Percentiles rank a stretch among this genome's conserved stretches.
Conservation (phyloP, 2,329 filamentous ascomycete species). For the Cadophora sp. region DNA sequence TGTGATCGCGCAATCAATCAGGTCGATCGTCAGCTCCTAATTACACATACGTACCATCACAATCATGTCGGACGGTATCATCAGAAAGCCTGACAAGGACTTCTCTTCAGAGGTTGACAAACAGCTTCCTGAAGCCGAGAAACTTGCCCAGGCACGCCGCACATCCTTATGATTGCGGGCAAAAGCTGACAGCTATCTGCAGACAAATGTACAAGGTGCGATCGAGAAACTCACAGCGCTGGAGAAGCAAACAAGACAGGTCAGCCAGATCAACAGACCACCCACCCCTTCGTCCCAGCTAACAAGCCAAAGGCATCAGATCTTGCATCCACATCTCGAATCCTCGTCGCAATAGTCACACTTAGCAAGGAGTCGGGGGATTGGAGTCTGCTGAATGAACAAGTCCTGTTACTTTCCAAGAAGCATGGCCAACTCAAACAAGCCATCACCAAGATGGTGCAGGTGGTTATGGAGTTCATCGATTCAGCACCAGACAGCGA, state of each 20-base stretch:
- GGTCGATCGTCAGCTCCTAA: neutral
- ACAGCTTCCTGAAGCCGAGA: slow-evolving; percentile 87
- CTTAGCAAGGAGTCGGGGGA: slow-evolving; percentile 92
- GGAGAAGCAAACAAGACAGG: slow-evolving; percentile 98
- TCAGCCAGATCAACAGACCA: slow-evolving; percentile 59
- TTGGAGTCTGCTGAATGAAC: slow-evolving; percentile 95
- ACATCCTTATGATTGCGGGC: neutral
- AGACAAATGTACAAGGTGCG: slow-evolving; percentile 82
- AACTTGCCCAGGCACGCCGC: slow-evolving; percentile 77
- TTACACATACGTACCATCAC: neutral
- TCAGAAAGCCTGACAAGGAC: slow-evolving; percentile 85
- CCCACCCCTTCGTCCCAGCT: slow-evolving; percentile 33
- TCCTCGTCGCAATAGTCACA: slow-evolving; percentile 87
- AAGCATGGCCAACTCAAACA: slow-evolving; percentile 99
- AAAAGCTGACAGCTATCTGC: slow-evolving; percentile 35
- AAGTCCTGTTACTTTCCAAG: slow-evolving; percentile 94
- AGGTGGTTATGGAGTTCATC: slow-evolving; percentile 91
- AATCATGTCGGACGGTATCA: slow-evolving; percentile 45
- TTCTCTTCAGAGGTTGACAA: slow-evolving; percentile 95
- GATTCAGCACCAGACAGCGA: slow-evolving; percentile 85
- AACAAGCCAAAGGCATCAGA: slow-evolving; percentile 78
- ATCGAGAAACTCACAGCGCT: slow-evolving; percentile 91
- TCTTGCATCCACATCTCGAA: slow-evolving; percentile 89
- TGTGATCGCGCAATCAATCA: neutral
- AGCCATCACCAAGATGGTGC: slow-evolving; percentile 98